These are phyloP conservation scores for Pichia cephalocereana DNA, from an alignment of 805 yeast genomes.

Conservation along the genomic window DNA sequence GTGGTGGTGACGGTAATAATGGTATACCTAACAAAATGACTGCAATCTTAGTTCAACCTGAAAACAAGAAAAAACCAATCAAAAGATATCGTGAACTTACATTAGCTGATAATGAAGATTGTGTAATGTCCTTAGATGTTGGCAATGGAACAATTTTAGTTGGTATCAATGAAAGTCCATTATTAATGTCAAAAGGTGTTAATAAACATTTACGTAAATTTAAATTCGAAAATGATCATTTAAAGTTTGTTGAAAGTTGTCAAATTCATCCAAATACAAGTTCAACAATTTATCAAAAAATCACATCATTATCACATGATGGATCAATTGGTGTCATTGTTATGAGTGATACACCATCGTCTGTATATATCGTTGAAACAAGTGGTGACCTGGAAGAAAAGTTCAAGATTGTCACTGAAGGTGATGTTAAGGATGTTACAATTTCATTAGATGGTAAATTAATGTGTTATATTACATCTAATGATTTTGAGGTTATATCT, in stretches of 20 bases:
- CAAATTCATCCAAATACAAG: conserved; percentile 44
- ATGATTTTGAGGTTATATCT: conserved; percentile 42
- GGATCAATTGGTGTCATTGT: conserved; percentile 60
- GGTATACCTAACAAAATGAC: conserved; percentile 82
- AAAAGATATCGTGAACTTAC: conserved; percentile 54
- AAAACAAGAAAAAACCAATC: conserved; percentile 35
- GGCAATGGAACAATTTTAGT: conserved; percentile 46
- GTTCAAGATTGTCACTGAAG: conserved; percentile 42
- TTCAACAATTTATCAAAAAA: conserved; percentile 55
- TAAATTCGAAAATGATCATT: conserved; percentile 48
- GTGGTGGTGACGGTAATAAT: conserved; percentile 91
- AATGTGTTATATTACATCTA: conserved; percentile 53
- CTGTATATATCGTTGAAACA: conserved; percentile 52
- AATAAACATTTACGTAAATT: conserved; percentile 69
- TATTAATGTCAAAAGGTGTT: conserved; percentile 46
- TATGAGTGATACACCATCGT: conserved; percentile 57
- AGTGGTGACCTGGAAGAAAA: conserved; percentile 40
- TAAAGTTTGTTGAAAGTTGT: conserved; percentile 49
- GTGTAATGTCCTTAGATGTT: conserved; percentile 77
- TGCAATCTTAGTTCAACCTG: conserved; percentile 49
- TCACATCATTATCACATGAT: conserved; percentile 47
- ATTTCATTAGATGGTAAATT: conserved; percentile 60
- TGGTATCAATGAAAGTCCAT: conserved; percentile 68
- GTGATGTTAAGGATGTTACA: conserved; percentile 55
- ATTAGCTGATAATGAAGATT: conserved; percentile 55